Conservation (phyloP, 306 rosid species). For the Alnus rubra region DNA sequence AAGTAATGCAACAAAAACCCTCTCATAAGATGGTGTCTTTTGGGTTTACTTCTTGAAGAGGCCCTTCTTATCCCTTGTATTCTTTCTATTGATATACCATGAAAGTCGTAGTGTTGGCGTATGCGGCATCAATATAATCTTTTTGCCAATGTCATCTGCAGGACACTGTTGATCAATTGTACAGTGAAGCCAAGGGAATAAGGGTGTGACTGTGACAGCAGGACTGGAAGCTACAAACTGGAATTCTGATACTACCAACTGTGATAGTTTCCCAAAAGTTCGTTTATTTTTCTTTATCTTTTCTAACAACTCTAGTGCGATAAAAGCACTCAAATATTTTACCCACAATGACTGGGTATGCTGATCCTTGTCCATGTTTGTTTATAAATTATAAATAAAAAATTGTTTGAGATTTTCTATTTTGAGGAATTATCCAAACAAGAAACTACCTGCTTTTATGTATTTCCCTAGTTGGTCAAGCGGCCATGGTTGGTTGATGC, state of each 20-base stretch:
- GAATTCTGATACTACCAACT: constrained; percentile 15
- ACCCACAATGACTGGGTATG: not conserved
- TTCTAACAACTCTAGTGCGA: not conserved
- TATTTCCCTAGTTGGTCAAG: not conserved
- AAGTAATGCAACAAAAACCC: too few relatives aligned
- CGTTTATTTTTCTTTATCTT: not conserved
- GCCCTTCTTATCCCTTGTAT: not conserved
- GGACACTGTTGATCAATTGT: constrained; percentile 63
- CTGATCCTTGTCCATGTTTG: not conserved
- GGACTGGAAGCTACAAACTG: not conserved
- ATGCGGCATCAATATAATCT: not conserved
- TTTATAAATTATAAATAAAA: constrained; percentile 2
- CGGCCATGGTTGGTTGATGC: not conserved
- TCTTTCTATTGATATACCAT: not conserved
- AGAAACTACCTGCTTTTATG: too few relatives aligned
- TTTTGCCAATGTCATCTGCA: constrained; percentile 33
- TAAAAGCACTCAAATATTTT: not conserved
- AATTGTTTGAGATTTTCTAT: not conserved
- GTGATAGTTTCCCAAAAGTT: constrained; percentile 8
- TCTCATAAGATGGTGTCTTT: not conserved
- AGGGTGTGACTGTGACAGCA: not conserved
- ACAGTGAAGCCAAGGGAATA: constrained; percentile 62
- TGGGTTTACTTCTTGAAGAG: not conserved
- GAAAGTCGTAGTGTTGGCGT: not conserved
- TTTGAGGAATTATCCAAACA: not conserved